Evolutionary conservation across 345 rosid species (phyloP).

Genomic region (Eucalyptus coolabah): DNA sequence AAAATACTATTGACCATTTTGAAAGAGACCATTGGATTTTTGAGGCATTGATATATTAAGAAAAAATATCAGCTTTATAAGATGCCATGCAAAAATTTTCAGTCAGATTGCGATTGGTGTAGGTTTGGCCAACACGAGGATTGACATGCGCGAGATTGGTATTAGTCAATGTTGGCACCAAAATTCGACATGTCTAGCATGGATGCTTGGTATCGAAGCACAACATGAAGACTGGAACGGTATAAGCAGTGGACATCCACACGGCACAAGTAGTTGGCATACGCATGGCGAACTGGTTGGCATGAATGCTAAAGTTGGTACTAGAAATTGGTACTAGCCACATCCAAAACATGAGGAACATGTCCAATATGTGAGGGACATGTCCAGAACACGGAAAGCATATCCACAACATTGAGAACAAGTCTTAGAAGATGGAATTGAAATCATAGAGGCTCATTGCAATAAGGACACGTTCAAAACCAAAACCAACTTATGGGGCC

Average conservation of each 20-base stretch:
- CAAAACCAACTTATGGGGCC: not conserved
- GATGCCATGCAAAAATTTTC: not conserved
- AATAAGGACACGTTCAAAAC: not conserved
- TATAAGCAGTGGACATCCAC: not conserved
- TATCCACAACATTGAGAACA: not conserved
- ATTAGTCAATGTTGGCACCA: not conserved
- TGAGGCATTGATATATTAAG: not conserved
- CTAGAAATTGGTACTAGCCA: not conserved
- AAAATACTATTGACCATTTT: not conserved
- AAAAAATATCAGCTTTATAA: not conserved
- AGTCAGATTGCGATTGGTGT: not conserved
- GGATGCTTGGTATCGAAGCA: too few species aligned
- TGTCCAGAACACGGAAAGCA: too few species aligned
- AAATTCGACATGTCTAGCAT: not conserved
- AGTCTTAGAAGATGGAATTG: not conserved
- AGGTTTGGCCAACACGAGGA: not conserved
- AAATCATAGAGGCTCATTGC: not conserved
- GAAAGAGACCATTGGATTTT: not conserved
- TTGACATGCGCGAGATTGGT: not conserved
- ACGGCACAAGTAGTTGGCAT: not conserved
- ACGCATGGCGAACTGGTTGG: not conserved
- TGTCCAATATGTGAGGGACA: not conserved
- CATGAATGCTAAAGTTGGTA: not conserved
- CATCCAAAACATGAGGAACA: not conserved
- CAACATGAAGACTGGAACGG: not conserved